Evolutionary conservation across 192 early-diverging fungal genomes (phyloP).

Genomic region (Entomortierella beljakovae): DNA sequence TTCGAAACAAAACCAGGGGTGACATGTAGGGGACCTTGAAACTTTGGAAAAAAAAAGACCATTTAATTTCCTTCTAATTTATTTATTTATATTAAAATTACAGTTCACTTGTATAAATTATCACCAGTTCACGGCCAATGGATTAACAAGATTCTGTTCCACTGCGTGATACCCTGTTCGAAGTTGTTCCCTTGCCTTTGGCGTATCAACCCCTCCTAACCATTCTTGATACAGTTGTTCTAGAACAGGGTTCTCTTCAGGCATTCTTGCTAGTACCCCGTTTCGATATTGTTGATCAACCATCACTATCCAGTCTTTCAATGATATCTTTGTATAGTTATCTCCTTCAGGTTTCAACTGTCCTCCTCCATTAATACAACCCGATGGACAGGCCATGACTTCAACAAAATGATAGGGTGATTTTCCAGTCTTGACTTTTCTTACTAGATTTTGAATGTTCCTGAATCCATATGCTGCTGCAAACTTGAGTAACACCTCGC

Average conservation of each 20-base stretch:
- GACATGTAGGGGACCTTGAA: too few species aligned
- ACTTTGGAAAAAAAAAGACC: too few species aligned
- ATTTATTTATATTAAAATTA: too few species aligned
- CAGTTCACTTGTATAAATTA: neutral
- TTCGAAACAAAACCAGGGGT: too few species aligned
- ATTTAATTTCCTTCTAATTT: too few species aligned
- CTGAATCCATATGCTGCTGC: conserved; percentile 94
- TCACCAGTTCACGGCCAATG: conserved; percentile 88
- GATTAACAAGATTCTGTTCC: conserved; percentile 74
- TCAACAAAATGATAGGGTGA: conserved; percentile 92
- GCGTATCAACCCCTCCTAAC: conserved; percentile 79
- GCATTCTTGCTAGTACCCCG: conserved; percentile 59
- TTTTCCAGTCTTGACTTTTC: conserved; percentile 90
- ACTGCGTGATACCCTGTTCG: conserved; percentile 92
- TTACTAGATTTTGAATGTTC: conserved; percentile 97
- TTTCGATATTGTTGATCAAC: conserved; percentile 77
- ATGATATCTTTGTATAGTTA: conserved; percentile 57
- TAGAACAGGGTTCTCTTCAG: conserved; percentile 75
- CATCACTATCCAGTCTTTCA: conserved; percentile 81
- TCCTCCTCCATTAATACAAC: conserved; percentile 98
- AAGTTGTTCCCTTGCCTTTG: conserved; percentile 69
- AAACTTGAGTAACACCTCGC: conserved; percentile 77
- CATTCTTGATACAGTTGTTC: conserved; percentile 82
- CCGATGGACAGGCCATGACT: conserved; percentile 97
- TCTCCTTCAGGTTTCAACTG: conserved; percentile 76